Conservation (phyloP, 345 rosid species). For the Cardiospermum halicacabum region DNA sequence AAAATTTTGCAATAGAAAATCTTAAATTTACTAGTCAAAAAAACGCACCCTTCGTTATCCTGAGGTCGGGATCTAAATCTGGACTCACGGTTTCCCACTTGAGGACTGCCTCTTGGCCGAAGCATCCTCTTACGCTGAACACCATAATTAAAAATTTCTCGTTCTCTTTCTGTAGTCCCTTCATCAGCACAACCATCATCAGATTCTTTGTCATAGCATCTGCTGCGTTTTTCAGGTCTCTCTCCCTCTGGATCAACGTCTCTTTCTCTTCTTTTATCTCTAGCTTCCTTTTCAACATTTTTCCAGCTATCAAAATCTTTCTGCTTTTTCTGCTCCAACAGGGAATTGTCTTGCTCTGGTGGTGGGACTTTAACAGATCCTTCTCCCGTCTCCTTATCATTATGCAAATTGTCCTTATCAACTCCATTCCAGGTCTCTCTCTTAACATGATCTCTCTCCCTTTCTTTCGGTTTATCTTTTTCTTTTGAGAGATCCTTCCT, state of each 20-base stretch:
- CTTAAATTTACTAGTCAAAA: constrained; percentile 13
- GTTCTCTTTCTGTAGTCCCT: constrained; percentile 73
- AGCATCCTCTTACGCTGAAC: constrained; percentile 96
- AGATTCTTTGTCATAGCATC: constrained; percentile 61
- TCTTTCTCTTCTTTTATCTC: constrained; percentile 83
- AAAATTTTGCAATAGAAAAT: constrained; percentile 13
- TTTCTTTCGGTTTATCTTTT: constrained; percentile 71
- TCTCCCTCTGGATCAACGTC: constrained; percentile 76
- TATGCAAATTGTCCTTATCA: constrained; percentile 58
- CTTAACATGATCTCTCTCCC: constrained; percentile 68
- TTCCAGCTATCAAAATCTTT: constrained; percentile 70
- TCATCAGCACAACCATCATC: constrained; percentile 95
- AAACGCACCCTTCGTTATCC: constrained; percentile 85
- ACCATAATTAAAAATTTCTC: constrained; percentile 71
- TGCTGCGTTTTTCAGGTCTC: constrained; percentile 75
- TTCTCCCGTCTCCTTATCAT: constrained; percentile 69
- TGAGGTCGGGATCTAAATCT: constrained; percentile 59
- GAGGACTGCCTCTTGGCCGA: constrained; percentile 92
- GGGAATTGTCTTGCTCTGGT: constrained; percentile 56
- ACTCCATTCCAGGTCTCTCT: constrained; percentile 58
- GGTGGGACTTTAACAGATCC: constrained; percentile 52
- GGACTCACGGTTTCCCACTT: constrained; percentile 60
- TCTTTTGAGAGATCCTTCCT: constrained; percentile 71
- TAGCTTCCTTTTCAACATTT: constrained; percentile 63
- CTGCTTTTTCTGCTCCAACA: constrained; percentile 62